These are phyloP conservation scores for sunflower (Helianthus annuus) DNA, from an alignment of 129 eudicot species.

Conservation along the genomic window DNA sequence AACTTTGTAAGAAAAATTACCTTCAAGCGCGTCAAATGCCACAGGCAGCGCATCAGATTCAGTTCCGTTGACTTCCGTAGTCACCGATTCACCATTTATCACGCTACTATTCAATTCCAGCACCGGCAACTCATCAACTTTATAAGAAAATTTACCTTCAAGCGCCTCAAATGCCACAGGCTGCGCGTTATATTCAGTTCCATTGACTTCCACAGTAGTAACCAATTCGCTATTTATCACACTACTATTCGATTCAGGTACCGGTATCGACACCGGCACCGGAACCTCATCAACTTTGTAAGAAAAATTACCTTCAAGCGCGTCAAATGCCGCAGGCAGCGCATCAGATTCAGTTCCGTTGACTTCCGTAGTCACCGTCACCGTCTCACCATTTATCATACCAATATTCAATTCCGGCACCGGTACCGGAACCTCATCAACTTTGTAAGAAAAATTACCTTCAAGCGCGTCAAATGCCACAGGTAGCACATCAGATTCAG, in stretches of 20 bases:
- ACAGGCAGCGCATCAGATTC: neutral
- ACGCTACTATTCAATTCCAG: neutral
- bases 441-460: neutral
- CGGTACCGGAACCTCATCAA: neutral
- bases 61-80: neutral
- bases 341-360: conserved; percentile 14
- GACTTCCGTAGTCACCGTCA: neutral
- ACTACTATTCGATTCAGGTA: too few relatives aligned
- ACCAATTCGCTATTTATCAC: too few relatives aligned
- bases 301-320: too few relatives aligned
- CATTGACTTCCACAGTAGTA: neutral
- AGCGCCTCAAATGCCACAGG: conserved; percentile 13
- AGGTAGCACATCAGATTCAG: neutral
- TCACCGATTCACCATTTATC: neutral
- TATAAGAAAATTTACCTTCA: neutral
- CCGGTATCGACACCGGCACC: too few relatives aligned
- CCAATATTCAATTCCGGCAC: conserved; percentile 7
- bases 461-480: conserved; percentile 14
- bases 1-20: too few relatives aligned
- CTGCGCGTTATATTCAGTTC: neutral
- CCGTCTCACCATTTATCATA: neutral
- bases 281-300: too few relatives aligned
- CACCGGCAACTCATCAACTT: neutral
- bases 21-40: too few relatives aligned
- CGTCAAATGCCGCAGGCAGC: too few relatives aligned